Base-by-base conservation (phyloP, 352 stramenopile genomes). In the Globisporangium ultimum region DNA sequence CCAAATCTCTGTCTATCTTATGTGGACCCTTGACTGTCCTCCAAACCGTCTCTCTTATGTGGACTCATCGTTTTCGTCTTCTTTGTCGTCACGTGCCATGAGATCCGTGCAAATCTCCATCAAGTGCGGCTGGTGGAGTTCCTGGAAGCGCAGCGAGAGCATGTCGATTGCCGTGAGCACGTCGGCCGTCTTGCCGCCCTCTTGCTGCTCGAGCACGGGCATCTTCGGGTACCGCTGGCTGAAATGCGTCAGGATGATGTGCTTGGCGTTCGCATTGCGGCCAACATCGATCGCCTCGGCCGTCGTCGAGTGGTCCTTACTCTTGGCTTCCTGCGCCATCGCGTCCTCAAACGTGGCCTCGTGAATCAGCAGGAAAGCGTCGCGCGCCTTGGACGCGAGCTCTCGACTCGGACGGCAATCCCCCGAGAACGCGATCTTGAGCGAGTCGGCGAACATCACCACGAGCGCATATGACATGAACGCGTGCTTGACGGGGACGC, bases 291-390 rank as follows among this genome's bases (percentile, higher is more conserved):
- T 74, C 0, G 96, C 96, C 68, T 99, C 94, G 2, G 78, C 72
- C 21, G 97, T 95, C 8, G 97, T 99, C 46, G 78, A 97, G 81
- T 99, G 97, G 36, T 87, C 76, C 74, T 99, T 99, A 28, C 95
- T 74, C 45, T 93, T 84, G 17, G 97, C 97, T 63, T 99, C 95
- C 24, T 87, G 70, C 47, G 84, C 65, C 80, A 98, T 89, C 48
- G 81, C 84, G 72, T 99, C 90, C 55, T 98, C 96, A 68, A 99
- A 99, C 1, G 97, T 99, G 28, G 97, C 96, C 73, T 99, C 97
- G 63, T 99, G 97, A 56, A 99, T 96, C 13, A 99, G 76, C 36
- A 99, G 54, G 81, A 88, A 89, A 63, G 71, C 78, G 15, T 71
- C 73, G n/a, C 65, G 69, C 1, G 73, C 84, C 55, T 82, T 88